Evolutionary conservation across 805 yeast species (phyloP).

Genomic region (Yarrowia sp.): DNA sequence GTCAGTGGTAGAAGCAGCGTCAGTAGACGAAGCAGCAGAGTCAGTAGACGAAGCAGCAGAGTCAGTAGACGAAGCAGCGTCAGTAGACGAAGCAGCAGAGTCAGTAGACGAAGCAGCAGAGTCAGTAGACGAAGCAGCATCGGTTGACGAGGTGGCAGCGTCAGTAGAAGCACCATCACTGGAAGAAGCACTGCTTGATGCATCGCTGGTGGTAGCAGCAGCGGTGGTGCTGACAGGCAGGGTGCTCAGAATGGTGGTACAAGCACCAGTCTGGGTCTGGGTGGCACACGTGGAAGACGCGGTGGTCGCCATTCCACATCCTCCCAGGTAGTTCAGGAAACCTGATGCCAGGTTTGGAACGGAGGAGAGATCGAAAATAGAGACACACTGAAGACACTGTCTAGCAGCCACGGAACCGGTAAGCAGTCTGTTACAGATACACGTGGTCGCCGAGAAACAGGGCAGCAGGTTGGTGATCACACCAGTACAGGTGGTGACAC

Average conservation of each 20-base stretch:
- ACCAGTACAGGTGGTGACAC: not conserved
- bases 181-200: not conserved
- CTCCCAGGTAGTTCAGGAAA: not conserved
- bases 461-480: not conserved
- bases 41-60: not conserved
- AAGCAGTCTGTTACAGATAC: not conserved
- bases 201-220: not conserved
- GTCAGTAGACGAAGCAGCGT: no score
- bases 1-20: not conserved
- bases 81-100: not conserved
- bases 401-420: not conserved
- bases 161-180: not conserved
- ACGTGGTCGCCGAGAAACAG: not conserved
- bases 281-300: not conserved
- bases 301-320: not conserved
- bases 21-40: not conserved
- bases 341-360: not conserved
- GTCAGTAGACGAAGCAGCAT: not conserved
- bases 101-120: not conserved
- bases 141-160: not conserved
- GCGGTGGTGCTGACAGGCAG: constrained; percentile 6
- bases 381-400: constrained; percentile 6
- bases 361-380: not conserved
- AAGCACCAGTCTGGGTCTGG: not conserved
- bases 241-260: constrained; percentile 10